Base-by-base conservation (phyloP, 1,139 yeast genomes). In the Blastobotrys proliferans region DNA sequence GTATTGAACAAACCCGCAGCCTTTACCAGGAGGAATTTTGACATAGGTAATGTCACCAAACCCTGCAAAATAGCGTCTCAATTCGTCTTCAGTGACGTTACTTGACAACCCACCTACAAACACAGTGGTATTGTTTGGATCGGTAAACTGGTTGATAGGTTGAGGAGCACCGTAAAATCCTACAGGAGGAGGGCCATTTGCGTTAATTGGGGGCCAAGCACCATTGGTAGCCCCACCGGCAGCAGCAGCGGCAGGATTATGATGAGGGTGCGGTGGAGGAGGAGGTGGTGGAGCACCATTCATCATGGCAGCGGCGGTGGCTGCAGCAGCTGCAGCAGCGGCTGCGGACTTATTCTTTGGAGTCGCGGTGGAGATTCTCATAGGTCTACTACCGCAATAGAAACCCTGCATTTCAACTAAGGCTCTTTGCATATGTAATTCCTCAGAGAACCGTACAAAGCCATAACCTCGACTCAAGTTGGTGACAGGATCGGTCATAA, bases 1-100 rank as follows among this genome's bases (percentile, higher is more conserved):
- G 60, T 81, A 88, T 62, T 85, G 94, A 45, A 88, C 90, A 67
- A 88, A 90, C 1, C 96, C 97, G 66, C 97, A 88, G 45, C 94
- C 94, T 61, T 88, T 88, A 13, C 95, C 95, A 4, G 83, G 81
- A 8, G 96, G 96, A 40, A 88, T 85, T 61, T 87, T 86, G 41
- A 88, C 92, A 56, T 84, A 87, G 44, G 82, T 76, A 51, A 90
- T 84, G 42, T 76, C 75, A 22, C 97, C 97, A 68, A 85, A 90
- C 11, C 94, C 86, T 55, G 80, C 80, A 66, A 88, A 88, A 41
- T 83, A 72, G 3, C 84, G 70, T 51, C 81, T 75, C 40, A 90
- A 67, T 30, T 88, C 85, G 40, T 80, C 83, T 58, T 87, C 97
- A 13, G 79, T 72, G 21, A 86, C 88, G 41, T 81, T 79, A 17